These are phyloP conservation scores for Amphibolis antarctica DNA, from an alignment of 106 monocot species.

Conservation along the genomic window DNA sequence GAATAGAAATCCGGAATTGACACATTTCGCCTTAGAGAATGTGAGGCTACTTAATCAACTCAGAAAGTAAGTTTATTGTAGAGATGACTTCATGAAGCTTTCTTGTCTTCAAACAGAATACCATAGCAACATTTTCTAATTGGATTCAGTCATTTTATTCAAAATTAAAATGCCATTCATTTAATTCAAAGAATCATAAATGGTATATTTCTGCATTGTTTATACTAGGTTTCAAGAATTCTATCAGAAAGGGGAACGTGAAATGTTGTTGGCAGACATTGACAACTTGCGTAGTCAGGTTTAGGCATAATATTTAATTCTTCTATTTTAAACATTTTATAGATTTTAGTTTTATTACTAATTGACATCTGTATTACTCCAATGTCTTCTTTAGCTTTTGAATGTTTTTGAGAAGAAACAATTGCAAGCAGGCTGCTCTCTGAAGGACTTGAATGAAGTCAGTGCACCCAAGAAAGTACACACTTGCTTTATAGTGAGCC, in stretches of 20 bases:
- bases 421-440: neutral
- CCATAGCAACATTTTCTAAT: neutral
- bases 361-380: neutral
- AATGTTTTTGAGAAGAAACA: slow-evolving; percentile 23
- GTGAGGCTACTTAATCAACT: slow-evolving; percentile 38
- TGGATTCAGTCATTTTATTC: neutral
- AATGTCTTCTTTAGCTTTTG: slow-evolving; percentile 22
- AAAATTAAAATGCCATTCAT: neutral
- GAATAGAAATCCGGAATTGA: slow-evolving; percentile 38
- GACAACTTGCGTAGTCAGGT: slow-evolving; percentile 45
- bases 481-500: neutral
- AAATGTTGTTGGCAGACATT: slow-evolving; percentile 35
- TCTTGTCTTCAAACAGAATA: neutral
- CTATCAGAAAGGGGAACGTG: slow-evolving; percentile 37
- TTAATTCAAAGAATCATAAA: neutral
- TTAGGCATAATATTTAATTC: neutral
- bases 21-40: slow-evolving; percentile 48
- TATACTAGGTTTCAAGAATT: slow-evolving; percentile 36
- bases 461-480: neutral
- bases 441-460: neutral
- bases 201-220: neutral
- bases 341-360: neutral
- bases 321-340: neutral
- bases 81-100: neutral
- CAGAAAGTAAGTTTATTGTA: slow-evolving; percentile 30